Conservation (phyloP, 805 yeast genomes). For the Candida germanica region DNA sequence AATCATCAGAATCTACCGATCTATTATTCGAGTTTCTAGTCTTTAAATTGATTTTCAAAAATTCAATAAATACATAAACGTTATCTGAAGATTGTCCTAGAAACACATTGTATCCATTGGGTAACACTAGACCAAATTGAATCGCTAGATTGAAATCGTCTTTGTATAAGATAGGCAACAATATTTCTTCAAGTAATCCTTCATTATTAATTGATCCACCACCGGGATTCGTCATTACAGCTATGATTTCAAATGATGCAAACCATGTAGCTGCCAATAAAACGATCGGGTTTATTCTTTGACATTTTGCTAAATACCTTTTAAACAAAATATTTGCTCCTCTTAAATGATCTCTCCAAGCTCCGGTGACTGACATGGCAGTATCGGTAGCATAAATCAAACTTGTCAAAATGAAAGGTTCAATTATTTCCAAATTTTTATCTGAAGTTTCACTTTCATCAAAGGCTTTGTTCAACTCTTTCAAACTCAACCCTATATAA, state of each 20-base stretch:
- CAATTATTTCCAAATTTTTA: slow-evolving; percentile 42
- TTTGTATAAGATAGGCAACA: slow-evolving; percentile 23
- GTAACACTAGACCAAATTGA: slow-evolving; percentile 34
- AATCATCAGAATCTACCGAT: slow-evolving; percentile 16
- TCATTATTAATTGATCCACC: slow-evolving; percentile 50
- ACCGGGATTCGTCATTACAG: slow-evolving; percentile 44
- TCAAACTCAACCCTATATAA: slow-evolving; percentile 13
- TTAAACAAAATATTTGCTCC: slow-evolving; percentile 56
- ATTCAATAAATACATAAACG: slow-evolving; percentile 26
- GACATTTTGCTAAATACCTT: slow-evolving; percentile 36
- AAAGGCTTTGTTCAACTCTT: slow-evolving; percentile 13
- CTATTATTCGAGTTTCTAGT: slow-evolving; percentile 14
- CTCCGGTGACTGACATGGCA: slow-evolving; percentile 43
- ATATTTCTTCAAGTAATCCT: slow-evolving; percentile 24
- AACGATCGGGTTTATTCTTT: slow-evolving; percentile 31
- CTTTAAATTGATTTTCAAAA: slow-evolving; percentile 28
- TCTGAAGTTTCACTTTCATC: slow-evolving; percentile 12
- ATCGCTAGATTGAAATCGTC: slow-evolving; percentile 15
- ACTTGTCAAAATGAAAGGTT: slow-evolving; percentile 58
- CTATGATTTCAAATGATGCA: slow-evolving; percentile 47
- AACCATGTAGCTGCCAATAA: slow-evolving; percentile 54
- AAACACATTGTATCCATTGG: slow-evolving; percentile 42
- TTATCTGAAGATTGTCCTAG: slow-evolving; percentile 42
- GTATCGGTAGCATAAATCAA: slow-evolving; percentile 56
- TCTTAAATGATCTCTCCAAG: slow-evolving; percentile 56